Evolutionary conservation across 2,329 filamentous ascomycete genomes (phyloP).

Genomic region (Botrytis hyacinthi): DNA sequence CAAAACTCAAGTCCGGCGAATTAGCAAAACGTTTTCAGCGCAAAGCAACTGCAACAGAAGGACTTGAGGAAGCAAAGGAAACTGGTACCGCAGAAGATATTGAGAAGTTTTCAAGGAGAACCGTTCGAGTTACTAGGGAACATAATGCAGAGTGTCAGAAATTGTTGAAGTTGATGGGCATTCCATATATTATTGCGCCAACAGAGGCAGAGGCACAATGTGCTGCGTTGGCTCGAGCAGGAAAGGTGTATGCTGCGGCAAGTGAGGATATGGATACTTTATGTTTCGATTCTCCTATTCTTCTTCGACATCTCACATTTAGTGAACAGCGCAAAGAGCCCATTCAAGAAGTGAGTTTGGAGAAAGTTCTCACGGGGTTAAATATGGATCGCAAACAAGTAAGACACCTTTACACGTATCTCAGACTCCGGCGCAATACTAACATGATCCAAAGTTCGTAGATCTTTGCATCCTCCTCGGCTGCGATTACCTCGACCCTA

Average conservation of each 20-base stretch:
- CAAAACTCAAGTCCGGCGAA: conserved; percentile 96
- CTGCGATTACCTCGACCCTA: conserved; percentile 95
- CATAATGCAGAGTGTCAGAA: conserved; percentile 94
- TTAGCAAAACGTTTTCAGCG: conserved; percentile 93
- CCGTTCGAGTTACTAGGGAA: conserved; percentile 91
- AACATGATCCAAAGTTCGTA: conserved; percentile 66
- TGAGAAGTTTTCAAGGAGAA: conserved; percentile 93
- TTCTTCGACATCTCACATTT: conserved; percentile 91
- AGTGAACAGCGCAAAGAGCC: conserved; percentile 97
- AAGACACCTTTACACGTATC: conserved; percentile 29
- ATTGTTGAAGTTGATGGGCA: conserved; percentile 89
- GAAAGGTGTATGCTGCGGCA: conserved; percentile 94
- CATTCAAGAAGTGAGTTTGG: conserved; percentile 89
- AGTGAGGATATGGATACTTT: conserved; percentile 99
- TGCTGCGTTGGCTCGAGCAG: conserved; percentile 80
- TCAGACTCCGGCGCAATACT: not conserved
- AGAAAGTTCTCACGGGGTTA: conserved; percentile 81
- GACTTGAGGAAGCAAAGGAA: conserved; percentile 92
- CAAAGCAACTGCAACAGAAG: conserved; percentile 87
- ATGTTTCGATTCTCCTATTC: conserved; percentile 88
- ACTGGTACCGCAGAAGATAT: conserved; percentile 96
- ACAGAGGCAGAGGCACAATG: conserved; percentile 98
- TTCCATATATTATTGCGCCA: conserved; percentile 91
- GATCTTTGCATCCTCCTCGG: conserved; percentile 96
- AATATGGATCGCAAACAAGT: conserved; percentile 86